phyloP scores from a whole-genome alignment of 1,284 basidiomycete genomes.

The Tylopilus sp. region DNA sequence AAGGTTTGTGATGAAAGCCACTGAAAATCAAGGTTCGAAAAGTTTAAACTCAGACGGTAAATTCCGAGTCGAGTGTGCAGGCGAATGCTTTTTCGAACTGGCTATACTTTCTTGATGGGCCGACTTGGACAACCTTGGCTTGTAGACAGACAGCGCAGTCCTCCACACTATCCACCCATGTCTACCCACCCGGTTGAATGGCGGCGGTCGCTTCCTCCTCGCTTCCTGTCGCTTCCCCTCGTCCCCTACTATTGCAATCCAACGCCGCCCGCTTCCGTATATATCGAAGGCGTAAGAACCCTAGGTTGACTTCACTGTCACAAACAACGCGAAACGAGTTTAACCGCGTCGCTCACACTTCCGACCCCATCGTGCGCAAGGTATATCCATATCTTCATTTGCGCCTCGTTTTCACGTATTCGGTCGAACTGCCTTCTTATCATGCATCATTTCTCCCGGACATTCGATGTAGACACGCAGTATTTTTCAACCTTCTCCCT shows the following conservation, averaged over 20 bases:
- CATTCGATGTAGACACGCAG: conserved; percentile 96
- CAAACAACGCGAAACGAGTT: conserved; percentile 97
- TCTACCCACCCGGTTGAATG: conserved; percentile 20
- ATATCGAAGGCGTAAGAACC: conserved; percentile 25
- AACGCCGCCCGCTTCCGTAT: conserved; percentile 17
- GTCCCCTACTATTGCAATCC: conserved; percentile 8
- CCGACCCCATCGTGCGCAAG: conserved; percentile 79
- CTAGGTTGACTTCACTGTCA: conserved; percentile 37
- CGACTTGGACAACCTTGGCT: no score
- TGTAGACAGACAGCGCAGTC: neutral
- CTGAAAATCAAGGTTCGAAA: conserved; percentile 34
- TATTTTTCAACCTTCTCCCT: conserved; percentile 97
- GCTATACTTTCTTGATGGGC: no score
- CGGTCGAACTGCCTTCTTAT: neutral
- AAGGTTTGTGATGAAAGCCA: conserved; percentile 30
- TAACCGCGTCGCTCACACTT: conserved; percentile 81
- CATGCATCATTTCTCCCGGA: conserved; percentile 35
- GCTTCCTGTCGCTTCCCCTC: conserved; percentile 29
- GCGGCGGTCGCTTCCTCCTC: conserved; percentile 14
- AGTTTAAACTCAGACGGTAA: conserved; percentile 27
- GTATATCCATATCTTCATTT: conserved; percentile 40
- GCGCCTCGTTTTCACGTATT: conserved; percentile 5
- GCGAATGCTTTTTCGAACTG: no score
- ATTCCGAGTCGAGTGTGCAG: no score
- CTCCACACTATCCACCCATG: conserved; percentile 24